phyloP scores from a whole-genome alignment of 768 basidiomycete genomes.

The Saitozyma sp. region DNA sequence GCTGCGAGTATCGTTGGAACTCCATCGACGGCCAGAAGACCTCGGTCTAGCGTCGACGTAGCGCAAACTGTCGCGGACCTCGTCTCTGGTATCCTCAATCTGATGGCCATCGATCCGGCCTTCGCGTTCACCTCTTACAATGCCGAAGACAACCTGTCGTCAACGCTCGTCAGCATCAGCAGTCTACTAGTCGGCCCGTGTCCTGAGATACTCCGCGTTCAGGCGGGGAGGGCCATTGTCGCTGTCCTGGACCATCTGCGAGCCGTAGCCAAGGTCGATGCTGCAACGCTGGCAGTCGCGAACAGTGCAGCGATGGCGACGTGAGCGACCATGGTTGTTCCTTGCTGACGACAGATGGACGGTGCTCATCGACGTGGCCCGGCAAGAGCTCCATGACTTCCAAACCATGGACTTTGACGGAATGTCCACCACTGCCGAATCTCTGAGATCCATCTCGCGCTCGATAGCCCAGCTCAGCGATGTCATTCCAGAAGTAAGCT shows the following conservation, averaged over 20 bases:
- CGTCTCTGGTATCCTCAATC: conserved; percentile 21
- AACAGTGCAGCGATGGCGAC: background rate
- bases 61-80: conserved; percentile 21
- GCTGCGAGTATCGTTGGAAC: conserved; percentile 3
- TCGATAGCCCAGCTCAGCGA: background rate
- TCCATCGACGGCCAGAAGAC: background rate
- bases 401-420: conserved; percentile 28
- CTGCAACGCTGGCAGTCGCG: background rate
- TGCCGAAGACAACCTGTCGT: conserved; percentile 10
- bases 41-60: conserved; percentile 9
- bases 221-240: conserved; percentile 13
- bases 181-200: conserved; percentile 23
- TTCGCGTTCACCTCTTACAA: conserved; percentile 15
- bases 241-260: background rate
- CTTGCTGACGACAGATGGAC: conserved; percentile 28
- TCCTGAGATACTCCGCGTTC: conserved; percentile 18
- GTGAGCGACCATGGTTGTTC: background rate
- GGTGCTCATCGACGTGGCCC: conserved; percentile 24
- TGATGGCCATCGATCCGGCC: conserved; percentile 23
- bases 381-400: conserved; percentile 32
- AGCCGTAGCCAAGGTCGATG: background rate
- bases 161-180: conserved; percentile 16
- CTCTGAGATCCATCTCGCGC: conserved; percentile 12
- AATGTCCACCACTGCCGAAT: conserved; percentile 12
- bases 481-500: conserved; percentile 8